Evolutionary conservation across 345 rosid species (phyloP), one percentile per base, ranked within the genome.

Genomic region (Linum trigynum): DNA sequence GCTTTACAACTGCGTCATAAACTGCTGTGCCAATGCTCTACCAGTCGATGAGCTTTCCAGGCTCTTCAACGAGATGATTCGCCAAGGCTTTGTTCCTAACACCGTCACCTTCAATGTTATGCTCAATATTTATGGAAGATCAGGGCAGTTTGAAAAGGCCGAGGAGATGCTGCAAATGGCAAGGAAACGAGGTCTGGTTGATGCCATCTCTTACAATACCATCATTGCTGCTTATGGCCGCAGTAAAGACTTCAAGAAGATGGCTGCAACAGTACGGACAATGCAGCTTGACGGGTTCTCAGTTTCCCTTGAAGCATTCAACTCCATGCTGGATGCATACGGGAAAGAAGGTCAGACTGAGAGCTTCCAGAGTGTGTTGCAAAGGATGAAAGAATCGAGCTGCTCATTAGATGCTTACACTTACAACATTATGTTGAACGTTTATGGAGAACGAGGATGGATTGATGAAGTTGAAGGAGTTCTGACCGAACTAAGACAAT

Each of bases 301-400:
- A 7, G 87, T 89, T 68, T 92, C 97, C 64, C 88, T 92, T 3
- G 96, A 92, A 76, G 98, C 95, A 60, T 87, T 87, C 82, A 92
- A 89, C 71, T 85, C 81, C 63, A 78, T 86, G 91, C 59, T 92
- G 74, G 86, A 89, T 82, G 91, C 87, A 5, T 89, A 89, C 43
- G 97, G 96, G 65, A 92, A 86, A 81, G 88, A 80, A 72, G 79
- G 86, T 42, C 87, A 86, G 70, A 82, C 89, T 87, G 89, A 87
- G 78, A 77, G 76, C 60, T 89, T 92, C 70, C 79, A 78, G 74
- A 82, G 64, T 57, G 80, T 89, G 60, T 72, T 89, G 82, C 78
- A 71, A 81, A 85, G 84, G 67, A 87, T 89, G 87, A 86, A 85
- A 80, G 76, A 78, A 64, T 74, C 87, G 35, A 72, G 67, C 51